These are phyloP conservation scores for Yamadazyma kanchanaburiensis DNA, from an alignment of 1,139 yeast species.

Conservation along the genomic window DNA sequence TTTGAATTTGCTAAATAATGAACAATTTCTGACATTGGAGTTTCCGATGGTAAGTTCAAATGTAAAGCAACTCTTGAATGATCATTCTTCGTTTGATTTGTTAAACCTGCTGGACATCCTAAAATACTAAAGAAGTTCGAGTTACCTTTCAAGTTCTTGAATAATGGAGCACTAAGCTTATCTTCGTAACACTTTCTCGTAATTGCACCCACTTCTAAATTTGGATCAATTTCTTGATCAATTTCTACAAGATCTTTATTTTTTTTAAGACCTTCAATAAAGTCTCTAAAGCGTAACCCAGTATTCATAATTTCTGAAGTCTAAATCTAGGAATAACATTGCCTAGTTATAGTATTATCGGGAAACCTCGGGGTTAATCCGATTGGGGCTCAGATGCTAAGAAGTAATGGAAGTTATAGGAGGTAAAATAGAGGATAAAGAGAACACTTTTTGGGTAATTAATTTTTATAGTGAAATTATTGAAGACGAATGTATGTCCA, in stretches of 20 bases:
- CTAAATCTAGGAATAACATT: too few relatives aligned
- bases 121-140: slow-evolving; percentile 1
- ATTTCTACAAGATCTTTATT: slow-evolving; percentile 1
- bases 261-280: not conserved
- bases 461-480: too few relatives aligned
- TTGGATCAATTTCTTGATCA: slow-evolving; percentile 1
- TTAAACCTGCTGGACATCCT: slow-evolving; percentile 2
- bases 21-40: slow-evolving; percentile 1
- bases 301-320: too few relatives aligned
- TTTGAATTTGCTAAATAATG: slow-evolving; percentile 1
- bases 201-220: slow-evolving; percentile 2
- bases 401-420: too few relatives aligned
- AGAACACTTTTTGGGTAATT: too few relatives aligned
- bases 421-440: too few relatives aligned
- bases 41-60: slow-evolving; percentile 1
- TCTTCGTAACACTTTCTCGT: slow-evolving; percentile 1
- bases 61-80: slow-evolving; percentile 2
- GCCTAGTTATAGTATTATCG: too few relatives aligned
- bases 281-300: slow-evolving; percentile 1
- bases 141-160: slow-evolving; percentile 1
- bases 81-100: slow-evolving; percentile 1
- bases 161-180: slow-evolving; percentile 1
- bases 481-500: too few relatives aligned
- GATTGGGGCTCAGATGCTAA: too few relatives aligned
- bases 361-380: too few relatives aligned